Evolutionary conservation across 352 stramenopile genomes (phyloP), one percentile per base, ranked within the genome.

Genomic region (Aphanomyces euteiches): DNA sequence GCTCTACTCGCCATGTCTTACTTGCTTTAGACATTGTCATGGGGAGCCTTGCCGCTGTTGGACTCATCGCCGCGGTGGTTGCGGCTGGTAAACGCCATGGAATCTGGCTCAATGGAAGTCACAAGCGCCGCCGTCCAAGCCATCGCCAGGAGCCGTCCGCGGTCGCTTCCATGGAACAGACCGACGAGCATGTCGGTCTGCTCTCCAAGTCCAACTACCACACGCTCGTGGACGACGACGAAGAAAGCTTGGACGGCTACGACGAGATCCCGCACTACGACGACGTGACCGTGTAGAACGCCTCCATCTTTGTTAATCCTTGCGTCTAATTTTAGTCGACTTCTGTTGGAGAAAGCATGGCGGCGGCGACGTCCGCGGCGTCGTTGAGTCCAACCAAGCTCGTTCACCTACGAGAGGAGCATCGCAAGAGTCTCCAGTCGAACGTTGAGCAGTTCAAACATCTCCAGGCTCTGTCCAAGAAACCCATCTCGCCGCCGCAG

Each of bases 391-490:
- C 8, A 8, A 21, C 50, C n/a, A n/a, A 19, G n/a, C 50, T n/a
- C 1, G n/a, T 34, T 8, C 8, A 8, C 8, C 8, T 13, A 1
- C 17, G n/a, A 61, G 21, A n/a, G n/a, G 40, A 37, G 7, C 47
- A 39, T 28, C 10, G 40, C 13, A 45, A 17, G 8, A 70, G 64
- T 37, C 19, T 70, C 3, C 19, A 63, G 8, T 54, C 53, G 15
- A 70, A 61, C 1, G 47, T 61, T 39, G 48, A 70, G 5, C 64
- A 70, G n/a, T 63, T 63, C 21, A 47, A 53, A n/a, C 53, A 63
- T 13, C 38, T 70, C 4, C 64, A 70, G 28, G 45, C 64, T 17
- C 38, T 70, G 19, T 21, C 21, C 4, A 5, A 8, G 10, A 28
- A 28, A 2, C 28, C 28, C 28, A 2, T 28, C 28, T 28, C 39